Evolutionary conservation across 176 grass and related monocot genomes (phyloP).

Genomic region (Avena eriantha): DNA sequence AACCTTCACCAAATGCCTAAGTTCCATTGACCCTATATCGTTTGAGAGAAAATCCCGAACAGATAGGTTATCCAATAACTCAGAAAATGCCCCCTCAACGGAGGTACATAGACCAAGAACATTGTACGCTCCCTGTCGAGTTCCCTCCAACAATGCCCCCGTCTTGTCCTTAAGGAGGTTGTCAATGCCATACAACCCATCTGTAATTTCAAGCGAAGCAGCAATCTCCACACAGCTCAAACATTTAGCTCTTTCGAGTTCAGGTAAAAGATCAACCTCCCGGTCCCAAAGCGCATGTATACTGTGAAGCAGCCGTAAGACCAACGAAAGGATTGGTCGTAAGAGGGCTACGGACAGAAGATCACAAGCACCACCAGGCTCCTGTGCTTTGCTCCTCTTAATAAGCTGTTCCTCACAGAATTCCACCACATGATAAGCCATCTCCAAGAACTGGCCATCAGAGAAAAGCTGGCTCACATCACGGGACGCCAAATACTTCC

Average conservation of each 20-base stretch:
- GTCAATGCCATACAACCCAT: conserved; percentile 37
- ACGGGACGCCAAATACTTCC: background rate
- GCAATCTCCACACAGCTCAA: conserved; percentile 59
- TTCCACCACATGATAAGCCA: conserved; percentile 22
- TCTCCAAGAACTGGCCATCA: background rate
- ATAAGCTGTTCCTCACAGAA: background rate
- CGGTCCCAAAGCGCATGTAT: conserved; percentile 56
- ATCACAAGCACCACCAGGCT: conserved; percentile 6
- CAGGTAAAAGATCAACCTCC: conserved; percentile 27
- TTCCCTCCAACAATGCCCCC: conserved; percentile 60
- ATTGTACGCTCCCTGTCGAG: conserved; percentile 67
- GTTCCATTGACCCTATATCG: conserved; percentile 62
- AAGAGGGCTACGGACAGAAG: conserved; percentile 53
- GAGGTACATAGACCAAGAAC: conserved; percentile 60
- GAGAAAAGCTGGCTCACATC: background rate
- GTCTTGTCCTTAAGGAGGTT: conserved; percentile 50
- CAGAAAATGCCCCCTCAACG: conserved; percentile 51
- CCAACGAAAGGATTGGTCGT: conserved; percentile 56
- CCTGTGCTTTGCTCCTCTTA: background rate
- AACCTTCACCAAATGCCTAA: conserved; percentile 52
- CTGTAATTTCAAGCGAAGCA: conserved; percentile 49
- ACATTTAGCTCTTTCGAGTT: conserved; percentile 54
- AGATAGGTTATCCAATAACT: conserved; percentile 43
- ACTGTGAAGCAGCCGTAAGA: conserved; percentile 56
- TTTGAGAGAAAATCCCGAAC: conserved; percentile 44